phyloP scores from a whole-genome alignment of 176 grass and related monocot genomes.

The Musa troglodytarum region DNA sequence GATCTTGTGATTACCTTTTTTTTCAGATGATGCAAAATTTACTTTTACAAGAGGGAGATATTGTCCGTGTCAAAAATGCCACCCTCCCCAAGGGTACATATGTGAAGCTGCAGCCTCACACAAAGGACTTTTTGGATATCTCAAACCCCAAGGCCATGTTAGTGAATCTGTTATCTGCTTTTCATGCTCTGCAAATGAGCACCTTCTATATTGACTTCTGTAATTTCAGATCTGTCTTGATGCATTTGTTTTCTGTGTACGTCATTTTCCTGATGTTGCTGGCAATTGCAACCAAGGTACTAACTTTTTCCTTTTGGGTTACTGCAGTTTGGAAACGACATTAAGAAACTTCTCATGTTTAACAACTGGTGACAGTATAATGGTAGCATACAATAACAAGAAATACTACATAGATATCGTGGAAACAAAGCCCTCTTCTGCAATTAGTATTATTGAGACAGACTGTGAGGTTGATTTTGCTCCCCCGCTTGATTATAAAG shows the following conservation, averaged over 20 bases:
- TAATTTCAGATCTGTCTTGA: not conserved
- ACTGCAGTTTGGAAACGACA: constrained; percentile 82
- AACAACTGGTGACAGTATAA: constrained; percentile 93
- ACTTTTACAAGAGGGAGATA: constrained; percentile 92
- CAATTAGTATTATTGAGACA: constrained; percentile 95
- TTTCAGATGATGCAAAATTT: constrained; percentile 99
- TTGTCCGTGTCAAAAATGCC: constrained; percentile 80
- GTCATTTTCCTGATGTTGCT: not conserved
- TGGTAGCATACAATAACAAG: constrained; percentile 98
- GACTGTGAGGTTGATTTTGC: constrained; percentile 99
- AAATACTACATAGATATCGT: constrained; percentile 99
- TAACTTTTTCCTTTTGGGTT: not conserved
- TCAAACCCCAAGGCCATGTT: constrained; percentile 97
- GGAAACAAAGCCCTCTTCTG: constrained; percentile 83
- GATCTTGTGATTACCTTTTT: not conserved
- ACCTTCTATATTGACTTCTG: constrained; percentile 1
- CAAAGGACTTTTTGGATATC: constrained; percentile 91
- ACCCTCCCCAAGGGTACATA: constrained; percentile 96
- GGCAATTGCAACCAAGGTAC: not conserved
- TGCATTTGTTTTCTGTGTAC: not conserved
- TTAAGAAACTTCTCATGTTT: constrained; percentile 90
- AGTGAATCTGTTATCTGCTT: constrained; percentile 32
- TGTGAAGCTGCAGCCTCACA: constrained; percentile 99
- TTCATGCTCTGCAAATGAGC: constrained; percentile 12
- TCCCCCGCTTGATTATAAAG: constrained; percentile 90